Evolutionary conservation across 2,329 filamentous ascomycete genomes (phyloP).

Genomic region (Microdochium bolleyi): DNA sequence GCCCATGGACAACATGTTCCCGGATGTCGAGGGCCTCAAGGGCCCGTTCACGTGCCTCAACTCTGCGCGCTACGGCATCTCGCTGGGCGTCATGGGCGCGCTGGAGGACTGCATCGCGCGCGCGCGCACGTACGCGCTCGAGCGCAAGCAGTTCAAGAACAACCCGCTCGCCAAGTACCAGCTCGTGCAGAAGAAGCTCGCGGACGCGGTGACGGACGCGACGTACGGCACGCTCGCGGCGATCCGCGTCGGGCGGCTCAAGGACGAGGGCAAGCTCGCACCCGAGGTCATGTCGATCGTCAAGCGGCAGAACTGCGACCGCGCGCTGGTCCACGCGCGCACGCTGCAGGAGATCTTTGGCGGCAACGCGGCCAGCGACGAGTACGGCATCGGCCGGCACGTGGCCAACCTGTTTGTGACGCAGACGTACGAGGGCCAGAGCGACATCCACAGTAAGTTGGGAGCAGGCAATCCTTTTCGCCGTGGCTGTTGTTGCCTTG

Average conservation of each 20-base stretch:
- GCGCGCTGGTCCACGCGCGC: conserved; percentile 72
- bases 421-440: conserved; percentile 97
- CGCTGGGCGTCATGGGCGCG: conserved; percentile 87
- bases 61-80: conserved; percentile 86
- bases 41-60: conserved; percentile 95
- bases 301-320: conserved; percentile 96
- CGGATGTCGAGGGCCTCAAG: conserved; percentile 73
- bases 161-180: conserved; percentile 96
- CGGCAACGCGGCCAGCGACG: conserved; percentile 95
- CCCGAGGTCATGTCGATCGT: conserved; percentile 98
- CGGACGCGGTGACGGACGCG: conserved; percentile 85
- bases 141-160: conserved; percentile 91
- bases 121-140: conserved; percentile 78
- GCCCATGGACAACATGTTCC: conserved; percentile 87
- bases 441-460: conserved; percentile 85
- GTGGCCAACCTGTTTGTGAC: conserved; percentile 95
- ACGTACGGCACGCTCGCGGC: conserved; percentile 86
- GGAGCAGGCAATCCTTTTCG: no score
- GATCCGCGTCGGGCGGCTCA: conserved; percentile 83
- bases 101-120: conserved; percentile 84
- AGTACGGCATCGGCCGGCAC: conserved; percentile 91
- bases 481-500: no score
- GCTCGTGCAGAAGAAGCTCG: conserved; percentile 94
- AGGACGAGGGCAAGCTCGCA: conserved; percentile 79
- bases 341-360: conserved; percentile 91